Evolutionary conservation across 2,329 filamentous ascomycete species (phyloP).

Genomic region (Sclerotinia subarctica): DNA sequence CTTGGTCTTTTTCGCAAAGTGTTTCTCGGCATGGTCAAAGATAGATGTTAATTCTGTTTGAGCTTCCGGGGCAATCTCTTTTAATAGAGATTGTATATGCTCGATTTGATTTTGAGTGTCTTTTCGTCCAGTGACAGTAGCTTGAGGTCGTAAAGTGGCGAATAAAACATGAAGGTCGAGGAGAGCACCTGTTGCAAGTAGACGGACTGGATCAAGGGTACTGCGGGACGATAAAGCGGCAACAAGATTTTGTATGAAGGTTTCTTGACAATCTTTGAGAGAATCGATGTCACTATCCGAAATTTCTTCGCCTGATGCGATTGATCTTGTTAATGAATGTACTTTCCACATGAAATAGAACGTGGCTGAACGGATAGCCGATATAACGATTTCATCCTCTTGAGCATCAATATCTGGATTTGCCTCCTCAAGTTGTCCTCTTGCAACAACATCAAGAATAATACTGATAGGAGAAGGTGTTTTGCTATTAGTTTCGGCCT

Average conservation of each 20-base stretch:
- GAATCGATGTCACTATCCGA: slow-evolving; percentile 58
- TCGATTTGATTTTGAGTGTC: slow-evolving; percentile 47
- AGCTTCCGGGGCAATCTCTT: slow-evolving; percentile 62
- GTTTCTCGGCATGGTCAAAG: slow-evolving; percentile 72
- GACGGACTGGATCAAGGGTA: slow-evolving; percentile 73
- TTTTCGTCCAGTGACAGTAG: slow-evolving; percentile 41
- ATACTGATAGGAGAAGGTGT: slow-evolving; percentile 60
- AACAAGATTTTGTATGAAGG: slow-evolving; percentile 61
- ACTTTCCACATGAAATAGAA: slow-evolving; percentile 98
- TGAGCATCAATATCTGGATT: slow-evolving; percentile 69
- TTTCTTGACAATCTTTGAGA: slow-evolving; percentile 53
- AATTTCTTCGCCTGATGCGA: slow-evolving; percentile 54
- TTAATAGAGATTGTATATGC: slow-evolving; percentile 60
- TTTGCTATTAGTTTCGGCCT: slow-evolving; percentile 52
- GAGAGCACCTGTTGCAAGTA: slow-evolving; percentile 70
- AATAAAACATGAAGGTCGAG: slow-evolving; percentile 83
- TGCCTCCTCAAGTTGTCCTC: slow-evolving; percentile 64
- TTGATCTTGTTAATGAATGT: slow-evolving; percentile 53
- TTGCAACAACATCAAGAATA: slow-evolving; percentile 68
- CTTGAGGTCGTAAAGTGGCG: slow-evolving; percentile 60
- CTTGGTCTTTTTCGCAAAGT: slow-evolving; percentile 68
- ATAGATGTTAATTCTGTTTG: slow-evolving; percentile 69
- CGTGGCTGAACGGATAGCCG: slow-evolving; percentile 70
- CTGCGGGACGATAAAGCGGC: slow-evolving; percentile 65
- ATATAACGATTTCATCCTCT: slow-evolving; percentile 75